Conservation (phyloP, 1,284 basidiomycete genomes). For the Sporisorium graminicola region DNA sequence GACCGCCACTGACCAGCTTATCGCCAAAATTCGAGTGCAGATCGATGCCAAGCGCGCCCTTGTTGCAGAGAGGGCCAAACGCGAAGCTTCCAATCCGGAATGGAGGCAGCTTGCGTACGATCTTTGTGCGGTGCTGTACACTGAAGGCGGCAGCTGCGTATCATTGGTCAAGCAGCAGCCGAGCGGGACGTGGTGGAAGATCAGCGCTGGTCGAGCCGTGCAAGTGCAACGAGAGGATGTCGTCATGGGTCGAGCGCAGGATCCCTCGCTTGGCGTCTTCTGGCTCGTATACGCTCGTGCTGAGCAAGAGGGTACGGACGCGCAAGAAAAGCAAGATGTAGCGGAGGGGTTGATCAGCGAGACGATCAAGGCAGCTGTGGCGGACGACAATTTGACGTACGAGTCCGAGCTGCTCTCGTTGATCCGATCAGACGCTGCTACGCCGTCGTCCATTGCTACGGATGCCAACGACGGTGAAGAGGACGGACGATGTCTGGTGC, state of each 20-base stretch:
- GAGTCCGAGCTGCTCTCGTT: conserved; percentile 50
- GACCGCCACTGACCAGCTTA: conserved; percentile 24
- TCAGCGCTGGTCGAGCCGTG: conserved; percentile 9
- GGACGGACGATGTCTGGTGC: no score
- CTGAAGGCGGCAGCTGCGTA: conserved; percentile 23
- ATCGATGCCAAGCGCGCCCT: conserved; percentile 31
- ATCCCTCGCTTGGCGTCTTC: conserved; percentile 30
- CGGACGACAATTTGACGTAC: conserved; percentile 49
- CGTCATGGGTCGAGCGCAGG: conserved; percentile 28
- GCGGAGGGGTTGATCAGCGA: conserved; percentile 26
- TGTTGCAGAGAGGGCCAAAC: conserved; percentile 23
- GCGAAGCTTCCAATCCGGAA: conserved; percentile 39
- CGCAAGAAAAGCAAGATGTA: neutral
- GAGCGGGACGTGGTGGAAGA: conserved; percentile 40
- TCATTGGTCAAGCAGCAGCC: conserved; percentile 33
- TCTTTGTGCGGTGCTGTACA: conserved; percentile 38
- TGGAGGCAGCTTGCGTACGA: conserved; percentile 47
- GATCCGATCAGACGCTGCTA: conserved; percentile 42
- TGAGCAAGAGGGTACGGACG: conserved; percentile 1
- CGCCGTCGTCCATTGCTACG: conserved; percentile 12
- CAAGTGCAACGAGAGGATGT: conserved; percentile 30
- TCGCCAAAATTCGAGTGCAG: conserved; percentile 22
- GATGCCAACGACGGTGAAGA: neutral
- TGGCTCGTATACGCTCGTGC: conserved; percentile 38
- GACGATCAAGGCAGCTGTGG: conserved; percentile 23